Evolutionary conservation across 2,329 filamentous ascomycete genomes (phyloP), one percentile per base, ranked within the genome.

Genomic region (Calcarisporium arbuscula): DNA sequence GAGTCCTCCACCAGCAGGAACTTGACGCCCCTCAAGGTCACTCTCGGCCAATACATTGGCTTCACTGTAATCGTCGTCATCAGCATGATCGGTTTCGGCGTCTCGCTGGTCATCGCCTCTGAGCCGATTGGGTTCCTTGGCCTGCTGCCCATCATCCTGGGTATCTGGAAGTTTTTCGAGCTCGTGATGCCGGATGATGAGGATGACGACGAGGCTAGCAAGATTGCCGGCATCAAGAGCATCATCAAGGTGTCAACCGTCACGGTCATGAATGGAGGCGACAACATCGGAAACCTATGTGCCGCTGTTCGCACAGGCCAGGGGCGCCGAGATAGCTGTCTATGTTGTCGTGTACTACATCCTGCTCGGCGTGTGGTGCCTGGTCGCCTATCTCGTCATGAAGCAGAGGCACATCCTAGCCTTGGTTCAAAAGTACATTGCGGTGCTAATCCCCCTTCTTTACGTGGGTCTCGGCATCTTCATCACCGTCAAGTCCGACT

Each of bases 221-320:
- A 20, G 15, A 20, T 17, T 19, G 38, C 36, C 2, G 39, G 44
- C 4, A 27, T 49, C 16, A 50, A 37, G 26, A 42, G 35, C 26
- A 40, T 56, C 2, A 21, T 52, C 19, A 57, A 53, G 30, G 55
- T 58, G 14, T 44, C 50, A 9, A 32, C 34, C 20, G 48, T 58
- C 34, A 60, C 54, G 5, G 25, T 60, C 14, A 55, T 58, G 47
- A 58, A 58, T 34, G 55, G 55, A 16, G 54, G 51, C 11, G 56
- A 60, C 42, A 60, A 60, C 25, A 56, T 60, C 30, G 48, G 56
- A 23, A 57, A n/a, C 51, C 2, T 60, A 58, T 35, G 48, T 60
- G 7, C 54, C 54, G 8, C 44, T 58, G 2, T 57, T 60, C 32
- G 53, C 55, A 5, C 54, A 60, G 36, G 48, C 48, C 5, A 37